Conservation (phyloP, 192 early-diverging fungal species). For the Glomus cerebriforme region DNA sequence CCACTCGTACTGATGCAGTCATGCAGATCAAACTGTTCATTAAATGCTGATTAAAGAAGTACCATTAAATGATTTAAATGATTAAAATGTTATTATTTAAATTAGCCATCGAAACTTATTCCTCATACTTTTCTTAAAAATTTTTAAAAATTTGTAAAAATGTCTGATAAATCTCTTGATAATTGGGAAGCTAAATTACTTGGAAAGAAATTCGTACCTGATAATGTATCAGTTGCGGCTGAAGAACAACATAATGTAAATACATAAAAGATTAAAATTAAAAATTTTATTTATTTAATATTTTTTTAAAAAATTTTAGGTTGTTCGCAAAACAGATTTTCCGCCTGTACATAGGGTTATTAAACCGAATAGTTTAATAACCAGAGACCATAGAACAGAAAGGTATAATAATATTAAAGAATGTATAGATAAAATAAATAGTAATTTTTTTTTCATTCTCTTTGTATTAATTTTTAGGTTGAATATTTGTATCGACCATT, state of each 20-base stretch:
- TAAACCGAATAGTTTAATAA: not conserved
- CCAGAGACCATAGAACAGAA: not conserved
- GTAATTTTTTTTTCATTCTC: not conserved
- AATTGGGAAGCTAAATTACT: not conserved
- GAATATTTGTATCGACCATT: not conserved
- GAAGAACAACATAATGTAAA: not conserved
- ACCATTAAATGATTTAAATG: too few species aligned
- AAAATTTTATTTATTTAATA: not conserved
- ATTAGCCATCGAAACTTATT: too few species aligned
- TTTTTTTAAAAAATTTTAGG: not conserved
- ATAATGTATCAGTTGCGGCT: not conserved
- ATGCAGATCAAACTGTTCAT: too few species aligned
- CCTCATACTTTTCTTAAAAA: not conserved
- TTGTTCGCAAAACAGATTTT: not conserved
- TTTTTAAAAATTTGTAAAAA: slow-evolving; percentile 1
- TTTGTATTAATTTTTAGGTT: not conserved
- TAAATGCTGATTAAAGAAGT: too few species aligned
- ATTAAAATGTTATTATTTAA: too few species aligned
- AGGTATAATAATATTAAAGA: not conserved
- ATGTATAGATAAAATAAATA: not conserved
- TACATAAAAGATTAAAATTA: not conserved
- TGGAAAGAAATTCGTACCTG: not conserved
- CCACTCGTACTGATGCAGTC: too few species aligned
- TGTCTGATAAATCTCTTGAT: slow-evolving; percentile 5
- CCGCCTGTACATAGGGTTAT: not conserved